Evolutionary conservation across 73 alveolate species (phyloP).

Genomic region (Stentor coeruleus): DNA sequence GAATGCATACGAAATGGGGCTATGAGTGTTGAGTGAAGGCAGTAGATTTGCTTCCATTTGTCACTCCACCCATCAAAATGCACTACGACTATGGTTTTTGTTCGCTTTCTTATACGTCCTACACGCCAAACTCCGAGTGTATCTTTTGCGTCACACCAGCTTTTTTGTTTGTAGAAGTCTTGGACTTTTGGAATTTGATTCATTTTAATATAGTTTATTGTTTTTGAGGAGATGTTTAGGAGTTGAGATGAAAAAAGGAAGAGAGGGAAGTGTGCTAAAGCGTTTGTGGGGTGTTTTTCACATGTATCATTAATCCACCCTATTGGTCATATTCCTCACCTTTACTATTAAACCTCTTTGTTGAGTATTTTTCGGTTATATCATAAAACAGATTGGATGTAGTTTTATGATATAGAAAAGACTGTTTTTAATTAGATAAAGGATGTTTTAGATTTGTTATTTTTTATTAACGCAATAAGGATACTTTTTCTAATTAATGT

Average conservation of each 20-base stretch:
- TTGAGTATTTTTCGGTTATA: not conserved
- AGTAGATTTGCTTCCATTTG: slow-evolving; percentile 20
- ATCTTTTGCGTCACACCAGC: slow-evolving; percentile 31
- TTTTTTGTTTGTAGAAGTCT: not conserved
- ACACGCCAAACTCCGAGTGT: slow-evolving; percentile 29
- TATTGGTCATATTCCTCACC: not conserved
- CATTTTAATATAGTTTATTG: not conserved
- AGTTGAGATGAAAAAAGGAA: too few relatives aligned
- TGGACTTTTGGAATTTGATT: not conserved
- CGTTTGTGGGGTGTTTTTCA: too few relatives aligned
- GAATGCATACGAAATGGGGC: slow-evolving; percentile 29
- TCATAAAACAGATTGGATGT: not conserved
- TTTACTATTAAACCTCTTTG: not conserved
- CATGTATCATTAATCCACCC: not conserved
- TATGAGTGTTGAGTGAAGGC: slow-evolving; percentile 16
- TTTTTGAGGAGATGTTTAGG: too few relatives aligned
- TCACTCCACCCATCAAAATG: slow-evolving; percentile 37
- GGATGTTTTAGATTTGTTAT: not conserved
- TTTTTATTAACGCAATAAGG: too few relatives aligned
- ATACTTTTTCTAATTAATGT: too few relatives aligned
- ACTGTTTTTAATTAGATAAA: not conserved
- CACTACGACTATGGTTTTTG: not conserved
- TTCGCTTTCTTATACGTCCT: slow-evolving; percentile 18
- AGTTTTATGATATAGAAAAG: not conserved
- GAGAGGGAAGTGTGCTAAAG: not conserved